Evolutionary conservation across 73 alveolate species (phyloP).

Genomic region (Paramecium octaurelia): DNA sequence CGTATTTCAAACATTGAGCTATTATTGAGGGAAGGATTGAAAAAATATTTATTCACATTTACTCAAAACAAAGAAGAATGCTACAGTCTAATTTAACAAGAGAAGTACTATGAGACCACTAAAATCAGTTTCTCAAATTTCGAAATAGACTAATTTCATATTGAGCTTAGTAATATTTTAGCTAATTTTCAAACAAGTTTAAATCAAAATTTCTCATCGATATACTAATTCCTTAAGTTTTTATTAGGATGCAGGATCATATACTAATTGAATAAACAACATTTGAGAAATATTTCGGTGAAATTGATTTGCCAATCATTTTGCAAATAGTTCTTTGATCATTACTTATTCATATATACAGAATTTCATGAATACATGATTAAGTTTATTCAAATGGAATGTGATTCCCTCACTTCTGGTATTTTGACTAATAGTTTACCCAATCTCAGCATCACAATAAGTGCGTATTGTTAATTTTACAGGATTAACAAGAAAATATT

Average conservation of each 20-base stretch:
- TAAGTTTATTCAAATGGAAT: background rate
- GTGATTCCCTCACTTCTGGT: background rate
- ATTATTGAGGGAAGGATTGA: background rate
- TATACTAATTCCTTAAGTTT: background rate
- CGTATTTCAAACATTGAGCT: background rate
- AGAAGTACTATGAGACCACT: background rate
- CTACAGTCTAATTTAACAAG: background rate
- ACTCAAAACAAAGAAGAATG: background rate
- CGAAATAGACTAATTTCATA: background rate
- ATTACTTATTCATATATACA: background rate
- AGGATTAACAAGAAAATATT: background rate
- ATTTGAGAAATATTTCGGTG: background rate
- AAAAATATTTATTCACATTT: background rate
- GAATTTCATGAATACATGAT: background rate
- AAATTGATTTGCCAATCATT: background rate
- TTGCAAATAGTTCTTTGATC: background rate
- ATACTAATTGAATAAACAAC: background rate
- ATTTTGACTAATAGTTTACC: background rate
- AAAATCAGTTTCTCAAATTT: background rate
- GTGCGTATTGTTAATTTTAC: background rate
- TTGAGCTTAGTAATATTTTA: background rate
- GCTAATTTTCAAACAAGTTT: background rate
- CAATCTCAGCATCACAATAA: background rate
- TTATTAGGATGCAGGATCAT: background rate
- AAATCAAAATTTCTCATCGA: background rate